Evolutionary conservation across 148 eudicot species (phyloP).

Genomic region (Amaranthus cruentus): DNA sequence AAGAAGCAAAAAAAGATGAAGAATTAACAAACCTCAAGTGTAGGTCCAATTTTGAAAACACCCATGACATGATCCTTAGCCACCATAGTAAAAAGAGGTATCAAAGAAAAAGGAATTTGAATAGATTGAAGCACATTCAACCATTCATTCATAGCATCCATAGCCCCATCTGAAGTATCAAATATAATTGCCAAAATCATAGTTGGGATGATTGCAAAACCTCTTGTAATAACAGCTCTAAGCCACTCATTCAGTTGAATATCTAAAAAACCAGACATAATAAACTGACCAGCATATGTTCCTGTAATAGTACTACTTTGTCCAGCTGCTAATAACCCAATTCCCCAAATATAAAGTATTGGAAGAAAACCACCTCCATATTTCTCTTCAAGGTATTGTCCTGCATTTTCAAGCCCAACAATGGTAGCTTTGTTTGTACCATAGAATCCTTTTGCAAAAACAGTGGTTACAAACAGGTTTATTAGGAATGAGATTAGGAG

Average conservation of each 20-base stretch:
- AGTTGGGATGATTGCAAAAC: slow-evolving; percentile 86
- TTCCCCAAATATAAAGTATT: slow-evolving; percentile 81
- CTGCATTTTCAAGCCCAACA: slow-evolving; percentile 85
- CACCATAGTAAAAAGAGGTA: slow-evolving; percentile 82
- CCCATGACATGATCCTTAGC: slow-evolving; percentile 79
- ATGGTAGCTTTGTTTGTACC: slow-evolving; percentile 48
- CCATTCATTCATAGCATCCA: slow-evolving; percentile 83
- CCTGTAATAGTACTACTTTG: slow-evolving; percentile 95
- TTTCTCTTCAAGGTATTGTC: slow-evolving; percentile 71
- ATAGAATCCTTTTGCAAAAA: slow-evolving; percentile 84
- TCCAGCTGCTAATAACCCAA: slow-evolving; percentile 88
- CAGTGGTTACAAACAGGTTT: slow-evolving; percentile 72
- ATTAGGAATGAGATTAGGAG: slow-evolving; percentile 66
- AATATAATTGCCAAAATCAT: slow-evolving; percentile 59
- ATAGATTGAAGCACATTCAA: slow-evolving; percentile 87
- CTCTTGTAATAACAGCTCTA: slow-evolving; percentile 73
- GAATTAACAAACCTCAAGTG: slow-evolving; percentile 45
- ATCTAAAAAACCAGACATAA: slow-evolving; percentile 83
- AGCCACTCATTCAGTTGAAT: slow-evolving; percentile 62
- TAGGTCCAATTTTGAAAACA: slow-evolving; percentile 62
- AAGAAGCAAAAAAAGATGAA: not conserved
- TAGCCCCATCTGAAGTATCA: slow-evolving; percentile 55
- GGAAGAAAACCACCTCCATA: slow-evolving; percentile 85
- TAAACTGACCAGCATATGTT: slow-evolving; percentile 93
- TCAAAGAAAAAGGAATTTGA: slow-evolving; percentile 84